Base-by-base conservation (phyloP, 2,329 filamentous ascomycete species). In the Clonostachys rhizophaga region DNA sequence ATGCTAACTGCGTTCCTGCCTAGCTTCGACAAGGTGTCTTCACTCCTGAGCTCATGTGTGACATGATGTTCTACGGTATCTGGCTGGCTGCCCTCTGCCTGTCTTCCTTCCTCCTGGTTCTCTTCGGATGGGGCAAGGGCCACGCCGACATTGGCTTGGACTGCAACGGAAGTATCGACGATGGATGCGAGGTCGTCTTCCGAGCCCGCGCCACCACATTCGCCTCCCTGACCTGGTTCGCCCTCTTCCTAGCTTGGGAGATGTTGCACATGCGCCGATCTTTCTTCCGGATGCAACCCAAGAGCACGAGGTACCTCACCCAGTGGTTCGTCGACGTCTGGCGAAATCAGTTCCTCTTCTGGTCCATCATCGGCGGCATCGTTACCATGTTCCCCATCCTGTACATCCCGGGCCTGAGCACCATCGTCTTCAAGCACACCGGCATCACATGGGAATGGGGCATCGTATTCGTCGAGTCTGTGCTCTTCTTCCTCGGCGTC, bases 221-320 rank as follows among this genome's bases (percentile, higher is more conserved):
- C 59, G 83, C 83, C 16, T 85, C 79, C 52, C 69, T 89, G 47
- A 89, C 86, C 2, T 89, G 85, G 85, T 85, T 83, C 49, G 83
- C 84, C 0, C 75, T 89, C 20, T 87, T 89, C 69, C 74, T 88
- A 10, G 86, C 86, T 1, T 89, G 86, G 86, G 84, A 89, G 58
- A 85, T 88, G 76, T 72, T 88, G 50, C 75, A 86, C 52, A 76
- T 86, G 69, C 80, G 86, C 24, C 78, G 83, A 44, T 83, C 78
- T 6, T 86, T 89, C 68, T 89, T 89, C 75, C 75, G 78, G 55
- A 86, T 89, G 81, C 76, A 86, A 54, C 82, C 84, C 6, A 71
- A 72, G 46, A 79, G 76, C 45, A 80, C 78, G 54, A 69, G 65
- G 42, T 79, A 81, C 57, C 78, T 83, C 51, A 83, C 79, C 0